Conservation (phyloP, 75 land plant species). For the Chamaecyparis obtusa region DNA sequence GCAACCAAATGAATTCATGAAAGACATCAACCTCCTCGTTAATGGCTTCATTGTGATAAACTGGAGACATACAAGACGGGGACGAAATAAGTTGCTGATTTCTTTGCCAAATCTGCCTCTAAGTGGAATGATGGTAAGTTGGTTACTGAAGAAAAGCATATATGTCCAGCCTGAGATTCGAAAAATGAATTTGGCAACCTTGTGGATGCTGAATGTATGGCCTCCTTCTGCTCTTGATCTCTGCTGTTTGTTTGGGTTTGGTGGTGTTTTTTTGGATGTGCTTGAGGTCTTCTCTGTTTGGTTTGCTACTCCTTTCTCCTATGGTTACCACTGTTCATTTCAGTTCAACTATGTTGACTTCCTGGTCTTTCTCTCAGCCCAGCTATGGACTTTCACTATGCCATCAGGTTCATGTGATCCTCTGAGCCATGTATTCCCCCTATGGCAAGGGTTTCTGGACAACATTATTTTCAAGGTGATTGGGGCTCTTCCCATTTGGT, state of each 20-base stretch:
- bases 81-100: too few relatives aligned
- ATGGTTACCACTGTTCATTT: too few relatives aligned
- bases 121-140: not conserved
- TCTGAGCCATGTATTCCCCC: too few relatives aligned
- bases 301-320: too few relatives aligned
- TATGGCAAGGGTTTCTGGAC: too few relatives aligned
- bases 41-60: not conserved
- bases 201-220: not conserved
- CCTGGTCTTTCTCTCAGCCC: too few relatives aligned
- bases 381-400: too few relatives aligned
- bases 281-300: too few relatives aligned
- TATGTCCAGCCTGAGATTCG: not conserved
- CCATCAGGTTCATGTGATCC: too few relatives aligned
- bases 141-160: not conserved
- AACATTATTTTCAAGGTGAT: not conserved
- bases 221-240: not conserved
- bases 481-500: not conserved
- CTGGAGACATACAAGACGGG: not conserved
- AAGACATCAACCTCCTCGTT: not conserved
- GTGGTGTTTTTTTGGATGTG: not conserved
- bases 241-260: not conserved
- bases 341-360: too few relatives aligned
- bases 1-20: too few relatives aligned
- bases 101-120: not conserved
- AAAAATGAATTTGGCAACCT: not conserved